Conservation (phyloP, 345 rosid species). For the Populus nigra region DNA sequence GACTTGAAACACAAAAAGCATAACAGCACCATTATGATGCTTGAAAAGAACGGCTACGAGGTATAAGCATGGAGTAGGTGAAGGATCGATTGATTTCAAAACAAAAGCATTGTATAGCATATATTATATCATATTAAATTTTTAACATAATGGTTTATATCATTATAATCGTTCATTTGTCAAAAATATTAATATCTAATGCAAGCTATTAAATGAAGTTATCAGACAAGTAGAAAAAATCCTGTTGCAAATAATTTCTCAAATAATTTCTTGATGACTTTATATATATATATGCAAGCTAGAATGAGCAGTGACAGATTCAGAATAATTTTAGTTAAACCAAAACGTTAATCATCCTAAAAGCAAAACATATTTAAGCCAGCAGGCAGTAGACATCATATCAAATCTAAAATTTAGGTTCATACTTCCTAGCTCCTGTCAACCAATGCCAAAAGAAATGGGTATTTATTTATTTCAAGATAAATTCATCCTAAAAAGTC, state of each 20-base stretch:
- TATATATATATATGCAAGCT: not conserved
- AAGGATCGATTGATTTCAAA: not conserved
- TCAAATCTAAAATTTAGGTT: not conserved
- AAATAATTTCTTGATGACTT: not conserved
- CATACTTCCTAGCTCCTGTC: not conserved
- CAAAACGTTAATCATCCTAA: not conserved
- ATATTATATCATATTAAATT: not conserved
- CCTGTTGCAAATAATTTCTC: not conserved
- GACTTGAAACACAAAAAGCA: not conserved
- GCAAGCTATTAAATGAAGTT: not conserved
- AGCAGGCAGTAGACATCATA: not conserved
- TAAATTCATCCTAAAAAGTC: not conserved
- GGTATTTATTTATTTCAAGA: not conserved
- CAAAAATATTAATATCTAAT: not conserved
- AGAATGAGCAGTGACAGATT: not conserved
- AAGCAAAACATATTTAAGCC: not conserved
- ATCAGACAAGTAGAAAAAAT: not conserved
- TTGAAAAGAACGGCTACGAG: not conserved
- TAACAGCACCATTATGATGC: not conserved
- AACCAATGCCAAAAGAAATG: not conserved
- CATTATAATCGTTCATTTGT: not conserved
- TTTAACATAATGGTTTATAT: not conserved
- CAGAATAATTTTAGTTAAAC: not conserved
- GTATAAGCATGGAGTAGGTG: too few species aligned
- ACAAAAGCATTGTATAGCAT: not conserved